Evolutionary conservation across 805 yeast species (phyloP).

Genomic region (Hermanozyma aechmeae): DNA sequence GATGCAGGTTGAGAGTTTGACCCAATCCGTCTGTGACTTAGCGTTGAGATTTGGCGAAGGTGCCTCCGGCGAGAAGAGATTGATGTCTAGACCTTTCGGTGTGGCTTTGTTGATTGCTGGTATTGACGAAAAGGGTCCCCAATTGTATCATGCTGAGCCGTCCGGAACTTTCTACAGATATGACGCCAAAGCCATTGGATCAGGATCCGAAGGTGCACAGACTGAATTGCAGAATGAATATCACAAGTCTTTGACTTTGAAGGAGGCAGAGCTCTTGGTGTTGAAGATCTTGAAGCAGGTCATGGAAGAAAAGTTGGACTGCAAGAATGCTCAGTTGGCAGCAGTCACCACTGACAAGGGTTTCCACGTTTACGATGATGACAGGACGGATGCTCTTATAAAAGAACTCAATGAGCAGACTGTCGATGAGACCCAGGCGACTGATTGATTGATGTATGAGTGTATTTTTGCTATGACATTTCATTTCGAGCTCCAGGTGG

Average conservation of each 20-base stretch:
- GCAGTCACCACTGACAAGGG: conserved; percentile 83
- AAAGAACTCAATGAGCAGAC: conserved; percentile 52
- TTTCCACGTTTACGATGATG: conserved; percentile 76
- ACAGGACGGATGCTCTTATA: conserved; percentile 74
- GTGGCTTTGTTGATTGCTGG: conserved; percentile 97
- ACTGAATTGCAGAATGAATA: conserved; percentile 95
- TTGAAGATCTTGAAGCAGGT: conserved; percentile 91
- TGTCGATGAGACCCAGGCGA: not conserved
- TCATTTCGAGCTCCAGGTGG: too few relatives aligned
- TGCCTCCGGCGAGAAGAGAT: conserved; percentile 88
- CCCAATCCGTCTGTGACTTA: conserved; percentile 94
- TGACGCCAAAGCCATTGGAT: conserved; percentile 98
- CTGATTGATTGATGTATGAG: not conserved
- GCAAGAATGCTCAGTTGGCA: conserved; percentile 91
- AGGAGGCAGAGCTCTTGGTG: conserved; percentile 86
- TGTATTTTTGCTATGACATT: too few relatives aligned
- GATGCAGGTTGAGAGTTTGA: conserved; percentile 83
- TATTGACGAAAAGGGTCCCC: conserved; percentile 91
- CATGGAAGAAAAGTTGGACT: conserved; percentile 97
- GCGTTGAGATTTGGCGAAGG: conserved; percentile 97
- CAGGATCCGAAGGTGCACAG: conserved; percentile 99
- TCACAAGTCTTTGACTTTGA: conserved; percentile 81
- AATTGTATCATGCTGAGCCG: conserved; percentile 97
- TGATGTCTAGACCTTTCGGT: conserved; percentile 98
- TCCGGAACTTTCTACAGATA: conserved; percentile 96